A percentile compares a stretch with the other conserved stretches of the same genome.
Conservation (phyloP, 129 eudicot species). For the Erigeron canadensis region DNA sequence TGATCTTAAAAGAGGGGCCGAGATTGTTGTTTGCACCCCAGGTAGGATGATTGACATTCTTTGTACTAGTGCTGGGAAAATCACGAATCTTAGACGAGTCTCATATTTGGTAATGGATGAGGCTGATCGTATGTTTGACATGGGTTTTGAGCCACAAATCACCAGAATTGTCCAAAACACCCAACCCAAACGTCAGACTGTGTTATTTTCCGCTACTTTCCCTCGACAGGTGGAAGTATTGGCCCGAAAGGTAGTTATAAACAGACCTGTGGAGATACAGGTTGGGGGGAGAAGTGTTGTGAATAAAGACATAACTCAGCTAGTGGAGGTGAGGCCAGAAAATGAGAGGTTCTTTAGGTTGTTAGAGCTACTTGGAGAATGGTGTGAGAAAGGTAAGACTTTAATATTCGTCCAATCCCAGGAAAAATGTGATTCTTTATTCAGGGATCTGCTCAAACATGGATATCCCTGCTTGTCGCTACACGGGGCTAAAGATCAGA, state of each 20-base stretch:
- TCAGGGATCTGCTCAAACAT: conserved; percentile 55
- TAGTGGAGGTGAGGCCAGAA: conserved; percentile 79
- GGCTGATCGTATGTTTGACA: conserved; percentile 87
- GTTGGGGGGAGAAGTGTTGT: conserved; percentile 89
- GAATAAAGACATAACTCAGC: conserved; percentile 68
- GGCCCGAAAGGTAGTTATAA: conserved; percentile 78
- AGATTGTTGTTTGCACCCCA: conserved; percentile 80
- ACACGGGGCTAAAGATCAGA: conserved; percentile 79
- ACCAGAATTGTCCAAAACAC: conserved; percentile 76
- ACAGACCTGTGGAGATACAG: conserved; percentile 69
- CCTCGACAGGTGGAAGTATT: conserved; percentile 81
- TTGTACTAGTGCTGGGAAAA: conserved; percentile 77
- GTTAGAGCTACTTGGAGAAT: conserved; percentile 69
- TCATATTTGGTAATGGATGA: conserved; percentile 82
- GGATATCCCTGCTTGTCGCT: conserved; percentile 80
- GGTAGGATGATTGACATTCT: conserved; percentile 82
- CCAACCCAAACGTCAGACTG: conserved; percentile 83
- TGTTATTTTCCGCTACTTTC: conserved; percentile 73
- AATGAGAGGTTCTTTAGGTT: conserved; percentile 63
- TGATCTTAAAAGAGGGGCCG: conserved; percentile 72
- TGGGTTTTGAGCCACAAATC: conserved; percentile 88
- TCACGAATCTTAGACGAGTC: conserved; percentile 75
- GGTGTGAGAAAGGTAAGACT: conserved; percentile 84
- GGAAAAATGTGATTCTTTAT: conserved; percentile 73
- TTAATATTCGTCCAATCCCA: conserved; percentile 72